Conservation (phyloP, 177 flowering plant species). For the Vitis hybrid region DNA sequence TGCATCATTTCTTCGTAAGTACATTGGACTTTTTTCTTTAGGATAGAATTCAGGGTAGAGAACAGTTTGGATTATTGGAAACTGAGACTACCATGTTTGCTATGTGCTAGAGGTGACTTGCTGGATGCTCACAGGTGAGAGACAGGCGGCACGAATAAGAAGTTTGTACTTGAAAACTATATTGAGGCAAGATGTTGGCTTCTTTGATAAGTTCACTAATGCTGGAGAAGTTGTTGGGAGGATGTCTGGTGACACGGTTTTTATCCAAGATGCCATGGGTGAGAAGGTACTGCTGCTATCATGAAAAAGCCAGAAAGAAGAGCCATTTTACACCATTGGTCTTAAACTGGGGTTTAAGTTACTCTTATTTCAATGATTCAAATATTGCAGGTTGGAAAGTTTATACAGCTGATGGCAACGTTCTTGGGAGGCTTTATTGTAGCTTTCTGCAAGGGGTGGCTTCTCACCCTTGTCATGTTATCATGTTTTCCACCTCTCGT, state of each 20-base stretch:
- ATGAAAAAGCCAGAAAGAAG: not conserved
- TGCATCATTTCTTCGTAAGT: slow-evolving; percentile 61
- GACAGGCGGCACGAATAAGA: slow-evolving; percentile 58
- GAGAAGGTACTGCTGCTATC: slow-evolving; percentile 39
- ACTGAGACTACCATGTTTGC: slow-evolving; percentile 5
- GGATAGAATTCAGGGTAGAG: not conserved
- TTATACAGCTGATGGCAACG: slow-evolving; percentile 32
- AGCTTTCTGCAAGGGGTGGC: slow-evolving; percentile 38
- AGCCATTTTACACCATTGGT: not conserved
- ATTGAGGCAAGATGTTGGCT: slow-evolving; percentile 54
- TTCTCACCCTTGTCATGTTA: slow-evolving; percentile 34
- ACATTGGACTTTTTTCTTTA: not conserved
- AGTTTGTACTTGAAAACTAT: slow-evolving; percentile 48
- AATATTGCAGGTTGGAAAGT: slow-evolving; percentile 34
- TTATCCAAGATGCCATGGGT: slow-evolving; percentile 69
- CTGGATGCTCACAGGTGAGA: slow-evolving; percentile 65
- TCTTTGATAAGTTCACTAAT: slow-evolving; percentile 51
- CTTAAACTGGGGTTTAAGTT: not conserved
- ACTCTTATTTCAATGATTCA: not conserved
- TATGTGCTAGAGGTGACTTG: slow-evolving; percentile 49
- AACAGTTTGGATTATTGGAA: not conserved
- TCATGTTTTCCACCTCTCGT: slow-evolving; percentile 33
- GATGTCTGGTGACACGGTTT: slow-evolving; percentile 59
- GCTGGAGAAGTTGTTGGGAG: slow-evolving; percentile 58
- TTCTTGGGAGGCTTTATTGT: slow-evolving; percentile 33